These are phyloP conservation scores for Coemansia sp. DNA, from an alignment of 192 early-diverging fungal species.

Conservation along the genomic window DNA sequence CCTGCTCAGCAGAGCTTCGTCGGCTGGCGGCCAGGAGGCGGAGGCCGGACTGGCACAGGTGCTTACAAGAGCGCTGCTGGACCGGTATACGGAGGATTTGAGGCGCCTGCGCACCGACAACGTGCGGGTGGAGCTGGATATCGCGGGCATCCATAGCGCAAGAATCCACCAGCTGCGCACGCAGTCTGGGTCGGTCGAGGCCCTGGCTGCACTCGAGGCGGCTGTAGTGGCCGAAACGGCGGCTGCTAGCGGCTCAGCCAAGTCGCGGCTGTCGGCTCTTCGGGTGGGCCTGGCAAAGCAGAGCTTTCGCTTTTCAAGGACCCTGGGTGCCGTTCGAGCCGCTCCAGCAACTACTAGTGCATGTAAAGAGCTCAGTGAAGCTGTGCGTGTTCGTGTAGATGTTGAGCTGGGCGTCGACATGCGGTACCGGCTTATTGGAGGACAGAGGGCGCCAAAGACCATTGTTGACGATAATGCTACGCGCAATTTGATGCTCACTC, in stretches of 20 bases:
- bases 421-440: constrained; percentile 31
- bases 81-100: constrained; percentile 28
- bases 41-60: constrained; percentile 19
- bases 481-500: constrained; percentile 38
- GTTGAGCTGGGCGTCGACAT: constrained; percentile 34
- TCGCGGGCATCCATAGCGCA: constrained; percentile 16
- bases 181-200: constrained; percentile 29
- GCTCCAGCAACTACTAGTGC: neutral
- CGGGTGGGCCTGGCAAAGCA: constrained; percentile 28
- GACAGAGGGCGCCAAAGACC: constrained; percentile 14
- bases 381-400: constrained; percentile 32
- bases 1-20: constrained; percentile 26
- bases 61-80: constrained; percentile 30
- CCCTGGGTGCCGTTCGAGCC: constrained; percentile 17
- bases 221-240: neutral
- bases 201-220: constrained; percentile 16
- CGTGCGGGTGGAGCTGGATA: constrained; percentile 28
- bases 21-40: constrained; percentile 10
- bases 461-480: constrained; percentile 44
- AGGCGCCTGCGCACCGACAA: constrained; percentile 28
- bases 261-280: constrained; percentile 14
- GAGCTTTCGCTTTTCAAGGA: constrained; percentile 21
- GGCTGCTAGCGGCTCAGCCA: neutral
- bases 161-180: constrained; percentile 38
- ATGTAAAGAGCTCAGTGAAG: neutral